Conservation (phyloP, 208 protist species). For the Trichomonas tenax region DNA sequence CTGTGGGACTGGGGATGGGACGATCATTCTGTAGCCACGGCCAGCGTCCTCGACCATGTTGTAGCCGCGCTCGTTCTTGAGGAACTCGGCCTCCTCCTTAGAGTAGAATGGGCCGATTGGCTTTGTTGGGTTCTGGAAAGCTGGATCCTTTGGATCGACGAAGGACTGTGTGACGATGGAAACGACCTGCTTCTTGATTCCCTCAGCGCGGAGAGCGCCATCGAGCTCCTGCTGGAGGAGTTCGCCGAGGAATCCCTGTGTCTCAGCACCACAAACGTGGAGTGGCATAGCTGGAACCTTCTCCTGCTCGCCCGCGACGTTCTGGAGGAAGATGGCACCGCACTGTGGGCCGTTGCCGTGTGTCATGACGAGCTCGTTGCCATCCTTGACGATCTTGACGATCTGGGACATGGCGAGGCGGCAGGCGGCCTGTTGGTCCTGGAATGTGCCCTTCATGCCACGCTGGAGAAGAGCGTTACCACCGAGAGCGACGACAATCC, state of each 20-base stretch:
- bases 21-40: not conserved
- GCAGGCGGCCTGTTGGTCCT: not conserved
- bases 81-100: not conserved
- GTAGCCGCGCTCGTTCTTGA: not conserved
- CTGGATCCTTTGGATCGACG: slow-evolving; percentile 19
- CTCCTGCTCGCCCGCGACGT: not conserved
- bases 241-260: slow-evolving; percentile 2
- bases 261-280: slow-evolving; percentile 15
- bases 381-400: not conserved
- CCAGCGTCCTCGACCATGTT: slow-evolving; percentile 10
- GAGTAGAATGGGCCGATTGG: slow-evolving; percentile 10
- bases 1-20: not conserved
- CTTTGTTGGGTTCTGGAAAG: not conserved
- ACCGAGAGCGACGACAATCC: slow-evolving; percentile 9
- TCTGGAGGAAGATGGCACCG: slow-evolving; percentile 13
- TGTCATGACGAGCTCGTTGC: not conserved
- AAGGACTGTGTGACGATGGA: slow-evolving; percentile 13
- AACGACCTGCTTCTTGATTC: not conserved
- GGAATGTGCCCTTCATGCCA: not conserved
- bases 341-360: slow-evolving; percentile 19
- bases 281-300: slow-evolving; percentile 20
- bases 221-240: slow-evolving; percentile 8
- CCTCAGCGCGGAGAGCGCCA: not conserved
- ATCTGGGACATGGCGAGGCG: not conserved
- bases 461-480: slow-evolving; percentile 15